A percentile compares a stretch with the other conserved stretches of the same genome.
Conservation (phyloP, 202 grass and related monocot genomes). For the Eragrostis tef region DNA sequence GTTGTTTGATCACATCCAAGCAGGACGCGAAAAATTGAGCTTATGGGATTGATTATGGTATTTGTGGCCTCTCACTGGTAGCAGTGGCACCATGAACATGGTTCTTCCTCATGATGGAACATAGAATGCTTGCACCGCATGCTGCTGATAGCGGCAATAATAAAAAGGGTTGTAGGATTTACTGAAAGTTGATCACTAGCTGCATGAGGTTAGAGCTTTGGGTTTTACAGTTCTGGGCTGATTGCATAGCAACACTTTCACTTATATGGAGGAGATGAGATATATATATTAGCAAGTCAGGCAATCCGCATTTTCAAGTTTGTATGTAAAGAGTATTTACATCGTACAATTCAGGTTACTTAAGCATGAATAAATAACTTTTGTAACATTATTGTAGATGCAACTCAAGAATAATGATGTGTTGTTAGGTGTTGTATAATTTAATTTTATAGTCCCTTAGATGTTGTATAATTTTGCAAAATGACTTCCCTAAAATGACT, state of each 20-base stretch:
- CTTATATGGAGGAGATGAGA: not conserved
- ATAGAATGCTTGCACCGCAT: not conserved
- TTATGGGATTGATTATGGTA: not conserved
- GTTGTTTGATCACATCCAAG: conserved; percentile 21
- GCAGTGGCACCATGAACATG: conserved; percentile 2
- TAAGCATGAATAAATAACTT: conserved; percentile 26
- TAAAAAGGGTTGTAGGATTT: not conserved
- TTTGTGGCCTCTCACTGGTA: conserved; percentile 13
- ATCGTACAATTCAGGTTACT: conserved; percentile 15
- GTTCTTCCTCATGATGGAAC: conserved; percentile 6
- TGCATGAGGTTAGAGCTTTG: conserved; percentile 1
- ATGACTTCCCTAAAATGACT: conserved; percentile 16
- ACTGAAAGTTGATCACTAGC: not conserved
- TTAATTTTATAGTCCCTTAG: conserved; percentile 4
- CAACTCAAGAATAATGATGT: conserved; percentile 12
- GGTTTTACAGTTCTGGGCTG: conserved; percentile 6
- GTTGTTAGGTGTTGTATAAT: not conserved
- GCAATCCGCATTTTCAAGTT: not conserved
- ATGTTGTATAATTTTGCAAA: not conserved
- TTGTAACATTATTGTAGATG: conserved; percentile 1
- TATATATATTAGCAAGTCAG: not conserved
- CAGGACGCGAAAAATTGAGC: not conserved
- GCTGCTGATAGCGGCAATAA: not conserved
- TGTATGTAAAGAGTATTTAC: conserved; percentile 11
- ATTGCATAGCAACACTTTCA: not conserved